These are phyloP conservation scores for Cantharellus anzutake DNA, from an alignment of 768 basidiomycete genomes.

Conservation along the genomic window DNA sequence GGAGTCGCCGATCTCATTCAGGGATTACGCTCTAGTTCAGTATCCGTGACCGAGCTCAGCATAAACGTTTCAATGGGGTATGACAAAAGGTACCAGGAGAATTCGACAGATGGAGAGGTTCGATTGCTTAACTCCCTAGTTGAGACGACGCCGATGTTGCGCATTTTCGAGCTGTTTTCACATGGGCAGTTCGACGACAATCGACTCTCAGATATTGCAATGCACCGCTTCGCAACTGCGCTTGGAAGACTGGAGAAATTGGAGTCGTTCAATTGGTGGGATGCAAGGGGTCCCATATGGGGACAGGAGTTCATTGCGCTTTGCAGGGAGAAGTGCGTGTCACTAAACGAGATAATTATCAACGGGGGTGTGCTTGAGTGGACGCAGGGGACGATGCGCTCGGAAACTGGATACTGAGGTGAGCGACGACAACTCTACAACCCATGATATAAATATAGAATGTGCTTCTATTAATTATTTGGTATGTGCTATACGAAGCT, in stretches of 20 bases:
- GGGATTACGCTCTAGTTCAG: neutral
- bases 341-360: neutral
- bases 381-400: neutral
- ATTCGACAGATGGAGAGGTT: neutral
- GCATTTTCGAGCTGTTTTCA: neutral
- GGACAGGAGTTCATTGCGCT: neutral
- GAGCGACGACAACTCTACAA: neutral
- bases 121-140: no score
- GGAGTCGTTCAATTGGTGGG: neutral
- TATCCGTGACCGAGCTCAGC: neutral
- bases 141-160: neutral
- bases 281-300: neutral
- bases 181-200: neutral
- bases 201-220: neutral
- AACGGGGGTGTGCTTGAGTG: neutral
- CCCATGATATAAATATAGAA: neutral
- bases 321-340: neutral
- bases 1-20: no score
- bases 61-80: neutral
- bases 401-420: neutral
- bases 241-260: neutral
- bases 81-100: neutral
- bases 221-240: neutral
- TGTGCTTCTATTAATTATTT: slow-evolving; percentile 39
- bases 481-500: slow-evolving; percentile 68